Evolutionary conservation across 2,329 filamentous ascomycete species (phyloP), one percentile per base, ranked within the genome.

Genomic region (Waltergamsia citrina): DNA sequence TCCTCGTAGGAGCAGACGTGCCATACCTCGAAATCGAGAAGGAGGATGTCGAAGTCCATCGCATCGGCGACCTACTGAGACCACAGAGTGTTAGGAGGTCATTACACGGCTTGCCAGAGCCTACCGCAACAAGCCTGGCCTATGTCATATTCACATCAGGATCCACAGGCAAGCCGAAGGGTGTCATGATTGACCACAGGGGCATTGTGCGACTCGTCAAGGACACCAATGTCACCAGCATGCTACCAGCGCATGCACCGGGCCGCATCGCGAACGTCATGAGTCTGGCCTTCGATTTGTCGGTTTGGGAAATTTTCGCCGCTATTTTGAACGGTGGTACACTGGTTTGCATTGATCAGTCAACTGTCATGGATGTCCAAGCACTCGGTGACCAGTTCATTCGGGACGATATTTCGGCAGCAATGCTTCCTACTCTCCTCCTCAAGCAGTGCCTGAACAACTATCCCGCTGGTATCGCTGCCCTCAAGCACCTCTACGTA

Each of bases 91-190:
- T n/a, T n/a, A n/a, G n/a, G n/a, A n/a, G n/a, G n/a, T n/a, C n/a
- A n/a, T n/a, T n/a, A n/a, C n/a, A n/a, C n/a, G 28, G 28, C n/a
- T 25, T 34, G 5, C 21, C 41, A 7, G n/a, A n/a, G n/a, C 39
- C 39, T 3, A 23, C 34, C 11, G 18, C 37, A 4, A 35, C 26
- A 3, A 42, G 38, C 17, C 40, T 46, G 12, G 42, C 42, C 3
- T 48, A 50, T 19, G 63, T 69, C 41, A 64, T 69, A 45, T 70
- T 67, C 43, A 70, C 66, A 17, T 69, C 65, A 8, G 66, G 66
- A 14, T 69, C 63, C 12, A 70, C 66, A 2, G 66, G 66, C 7
- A 51, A 52, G 20, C 66, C 66, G 7, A 70, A 70, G 50, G 66
- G 66, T 22, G 63, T 69, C 19, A 57, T 67, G 38, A 29, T 48